These are phyloP conservation scores for Aspergillus bombycis DNA, from an alignment of 2,329 filamentous ascomycete genomes.

Conservation along the genomic window DNA sequence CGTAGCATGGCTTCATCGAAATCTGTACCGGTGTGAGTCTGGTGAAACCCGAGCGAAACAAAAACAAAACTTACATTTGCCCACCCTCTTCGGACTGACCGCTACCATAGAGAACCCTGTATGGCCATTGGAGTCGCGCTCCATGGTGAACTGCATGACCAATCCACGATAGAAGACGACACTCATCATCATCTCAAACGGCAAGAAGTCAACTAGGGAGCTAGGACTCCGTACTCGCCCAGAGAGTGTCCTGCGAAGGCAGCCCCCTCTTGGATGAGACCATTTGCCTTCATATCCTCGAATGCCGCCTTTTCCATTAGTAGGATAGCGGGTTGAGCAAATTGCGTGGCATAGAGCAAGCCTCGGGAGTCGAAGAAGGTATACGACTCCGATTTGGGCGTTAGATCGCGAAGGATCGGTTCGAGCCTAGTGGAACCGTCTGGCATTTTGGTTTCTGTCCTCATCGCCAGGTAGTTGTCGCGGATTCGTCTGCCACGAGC, in stretches of 20 bases:
- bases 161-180: slow-evolving; percentile 90
- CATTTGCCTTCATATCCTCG: slow-evolving; percentile 88
- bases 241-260: slow-evolving; percentile 95
- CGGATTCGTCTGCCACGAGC: slow-evolving; percentile 92
- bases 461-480: slow-evolving; percentile 96
- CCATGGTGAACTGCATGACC: slow-evolving; percentile 98
- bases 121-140: slow-evolving; percentile 87
- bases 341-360: slow-evolving; percentile 91
- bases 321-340: slow-evolving; percentile 92
- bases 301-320: slow-evolving; percentile 99
- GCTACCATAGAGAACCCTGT: slow-evolving; percentile 99
- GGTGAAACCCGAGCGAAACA: neutral
- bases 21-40: neutral
- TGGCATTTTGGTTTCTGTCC: slow-evolving; percentile 13
- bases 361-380: slow-evolving; percentile 94
- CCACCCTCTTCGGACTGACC: slow-evolving; percentile 97
- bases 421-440: slow-evolving; percentile 77
- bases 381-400: slow-evolving; percentile 82
- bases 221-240: slow-evolving; percentile 65
- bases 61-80: slow-evolving; percentile 61
- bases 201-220: neutral
- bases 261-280: slow-evolving; percentile 87
- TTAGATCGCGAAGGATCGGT: slow-evolving; percentile 91
- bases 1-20: neutral
- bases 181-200: neutral